Conservation (phyloP, 495 filamentous ascomycete genomes). For the Talaromyces ruber region DNA sequence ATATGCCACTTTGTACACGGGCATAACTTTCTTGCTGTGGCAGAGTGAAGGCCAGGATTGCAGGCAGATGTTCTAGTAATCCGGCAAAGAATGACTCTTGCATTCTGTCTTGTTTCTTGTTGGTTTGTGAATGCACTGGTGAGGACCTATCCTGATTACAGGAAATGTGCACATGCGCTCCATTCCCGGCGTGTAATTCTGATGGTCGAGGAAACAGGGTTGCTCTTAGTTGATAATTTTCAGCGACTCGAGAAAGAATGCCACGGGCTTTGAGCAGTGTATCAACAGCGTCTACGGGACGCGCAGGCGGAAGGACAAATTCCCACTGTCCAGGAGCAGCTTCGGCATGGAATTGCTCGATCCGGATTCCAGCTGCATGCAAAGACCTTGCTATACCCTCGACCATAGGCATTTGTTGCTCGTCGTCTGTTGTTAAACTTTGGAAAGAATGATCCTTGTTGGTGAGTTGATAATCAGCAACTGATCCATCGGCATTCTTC, state of each 20-base stretch:
- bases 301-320: constrained; percentile 52
- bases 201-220: constrained; percentile 63
- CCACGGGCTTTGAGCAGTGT: constrained; percentile 57
- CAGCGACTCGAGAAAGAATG: constrained; percentile 49
- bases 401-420: constrained; percentile 41
- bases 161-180: constrained; percentile 61
- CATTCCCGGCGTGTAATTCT: constrained; percentile 45
- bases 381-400: constrained; percentile 46
- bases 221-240: constrained; percentile 39
- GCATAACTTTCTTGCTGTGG: constrained; percentile 51
- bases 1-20: constrained; percentile 53
- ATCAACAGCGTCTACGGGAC: constrained; percentile 58
- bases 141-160: constrained; percentile 24
- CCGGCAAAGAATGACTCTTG: constrained; percentile 57
- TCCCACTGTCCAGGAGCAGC: constrained; percentile 62
- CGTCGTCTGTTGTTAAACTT: constrained; percentile 11
- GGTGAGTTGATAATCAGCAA: constrained; percentile 4
- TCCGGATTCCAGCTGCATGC: constrained; percentile 42
- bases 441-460: constrained; percentile 8
- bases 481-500: neutral
- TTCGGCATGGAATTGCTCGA: constrained; percentile 65
- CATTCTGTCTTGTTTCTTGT: constrained; percentile 19
- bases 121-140: neutral
- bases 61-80: constrained; percentile 52
- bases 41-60: constrained; percentile 60